Conservation (phyloP, 371 early-diverging fungal species). For the Parasitella parasitica region DNA sequence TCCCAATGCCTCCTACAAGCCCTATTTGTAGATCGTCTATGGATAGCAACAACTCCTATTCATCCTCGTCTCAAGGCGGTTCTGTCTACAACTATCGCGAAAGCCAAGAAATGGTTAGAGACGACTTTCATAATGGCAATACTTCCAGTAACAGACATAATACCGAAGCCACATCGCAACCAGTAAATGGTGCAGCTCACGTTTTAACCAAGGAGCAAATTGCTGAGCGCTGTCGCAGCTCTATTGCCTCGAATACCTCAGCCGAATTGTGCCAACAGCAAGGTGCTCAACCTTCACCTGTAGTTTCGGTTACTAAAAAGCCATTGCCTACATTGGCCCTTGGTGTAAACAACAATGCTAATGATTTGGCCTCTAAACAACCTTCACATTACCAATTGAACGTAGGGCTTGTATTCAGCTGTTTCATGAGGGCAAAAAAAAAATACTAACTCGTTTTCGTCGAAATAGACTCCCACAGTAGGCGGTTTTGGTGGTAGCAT, state of each 20-base stretch:
- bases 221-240: neutral
- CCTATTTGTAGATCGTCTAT: neutral
- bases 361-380: no score
- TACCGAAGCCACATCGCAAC: neutral
- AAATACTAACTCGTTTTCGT: neutral
- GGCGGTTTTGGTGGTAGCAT: neutral
- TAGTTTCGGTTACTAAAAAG: neutral
- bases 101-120: slow-evolving; percentile 10
- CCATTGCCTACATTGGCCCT: neutral
- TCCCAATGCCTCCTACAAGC: neutral
- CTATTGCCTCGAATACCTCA: neutral
- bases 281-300: neutral
- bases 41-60: slow-evolving; percentile 1
- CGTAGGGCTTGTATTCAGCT: no score
- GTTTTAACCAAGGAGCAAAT: neutral
- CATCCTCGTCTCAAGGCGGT: neutral
- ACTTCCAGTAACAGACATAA: neutral
- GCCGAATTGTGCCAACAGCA: neutral
- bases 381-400: neutral
- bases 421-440: no score
- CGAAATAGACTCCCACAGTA: neutral
- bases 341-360: neutral
- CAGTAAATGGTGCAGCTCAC: neutral
- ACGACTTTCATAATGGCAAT: slow-evolving; percentile 30
- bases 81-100: neutral